Evolutionary conservation across 257 asterid genomes (phyloP).

Genomic region (Schizonepeta tenuifolia): DNA sequence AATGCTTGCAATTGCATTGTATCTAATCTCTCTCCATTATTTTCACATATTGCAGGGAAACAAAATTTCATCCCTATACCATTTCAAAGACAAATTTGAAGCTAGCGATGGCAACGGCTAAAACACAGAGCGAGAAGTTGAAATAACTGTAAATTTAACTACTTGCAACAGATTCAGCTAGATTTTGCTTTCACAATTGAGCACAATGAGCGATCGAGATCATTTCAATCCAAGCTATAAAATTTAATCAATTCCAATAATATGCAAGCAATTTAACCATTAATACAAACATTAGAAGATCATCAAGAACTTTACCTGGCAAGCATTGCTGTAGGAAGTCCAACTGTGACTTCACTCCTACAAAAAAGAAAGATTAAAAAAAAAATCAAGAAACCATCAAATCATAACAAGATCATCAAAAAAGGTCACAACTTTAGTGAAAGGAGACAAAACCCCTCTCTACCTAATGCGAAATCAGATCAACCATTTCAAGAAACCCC

Average conservation of each 20-base stretch:
- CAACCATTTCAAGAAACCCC: constrained; percentile 40
- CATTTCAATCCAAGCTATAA: not conserved
- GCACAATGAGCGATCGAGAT: not conserved
- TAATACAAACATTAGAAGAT: constrained; percentile 1
- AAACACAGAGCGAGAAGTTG: not conserved
- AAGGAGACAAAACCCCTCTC: constrained; percentile 36
- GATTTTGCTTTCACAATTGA: constrained; percentile 7
- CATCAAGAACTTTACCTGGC: constrained; percentile 62
- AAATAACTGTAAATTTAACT: not conserved
- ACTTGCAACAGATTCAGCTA: constrained; percentile 17
- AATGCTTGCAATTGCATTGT: not conserved
- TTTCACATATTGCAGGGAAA: not conserved
- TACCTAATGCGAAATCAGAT: constrained; percentile 42
- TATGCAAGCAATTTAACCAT: constrained; percentile 3
- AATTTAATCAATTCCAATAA: constrained; percentile 1
- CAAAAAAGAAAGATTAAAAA: constrained; percentile 28
- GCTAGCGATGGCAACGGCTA: constrained; percentile 17
- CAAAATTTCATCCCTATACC: not conserved
- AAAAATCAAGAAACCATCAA: constrained; percentile 26
- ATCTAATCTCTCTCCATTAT: not conserved
- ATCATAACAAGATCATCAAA: constrained; percentile 31
- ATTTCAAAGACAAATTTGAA: not conserved
- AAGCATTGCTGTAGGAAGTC: constrained; percentile 92
- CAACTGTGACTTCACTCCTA: constrained; percentile 93
- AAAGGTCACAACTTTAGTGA: constrained; percentile 13